Percentiles rank a stretch among this genome's conserved stretches.
Evolutionary conservation across 2,329 filamentous ascomycete species (phyloP).

Genomic region (Neoscytalidium dimidiatum): DNA sequence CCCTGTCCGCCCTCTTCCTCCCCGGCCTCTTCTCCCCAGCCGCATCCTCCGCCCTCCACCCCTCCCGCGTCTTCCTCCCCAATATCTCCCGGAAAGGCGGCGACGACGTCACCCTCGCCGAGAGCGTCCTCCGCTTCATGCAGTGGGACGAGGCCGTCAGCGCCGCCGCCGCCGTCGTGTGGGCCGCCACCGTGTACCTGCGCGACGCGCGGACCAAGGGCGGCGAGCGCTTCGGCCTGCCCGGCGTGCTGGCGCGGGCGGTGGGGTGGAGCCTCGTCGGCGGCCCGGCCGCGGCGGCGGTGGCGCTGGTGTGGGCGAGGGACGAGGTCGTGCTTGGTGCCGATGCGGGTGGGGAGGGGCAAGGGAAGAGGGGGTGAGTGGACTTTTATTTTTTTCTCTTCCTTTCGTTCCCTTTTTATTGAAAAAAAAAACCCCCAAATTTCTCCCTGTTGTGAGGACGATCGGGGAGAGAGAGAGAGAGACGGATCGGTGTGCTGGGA

Average conservation of each 20-base stretch:
- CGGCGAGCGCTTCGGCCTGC: background rate
- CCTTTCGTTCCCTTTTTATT: background rate
- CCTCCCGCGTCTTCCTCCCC: constrained; percentile 1
- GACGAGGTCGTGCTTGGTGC: background rate
- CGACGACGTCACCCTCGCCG: background rate
- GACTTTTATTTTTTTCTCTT: background rate
- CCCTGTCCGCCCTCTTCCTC: background rate
- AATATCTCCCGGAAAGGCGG: background rate
- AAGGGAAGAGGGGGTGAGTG: background rate
- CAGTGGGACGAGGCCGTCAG: constrained; percentile 18
- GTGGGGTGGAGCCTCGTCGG: constrained; percentile 8
- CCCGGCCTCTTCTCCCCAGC: background rate
- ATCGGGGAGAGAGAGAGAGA: no score
- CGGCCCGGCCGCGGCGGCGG: constrained; percentile 12
- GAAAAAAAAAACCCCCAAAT: no score
- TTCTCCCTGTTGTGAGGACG: no score
- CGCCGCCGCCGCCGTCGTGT: background rate
- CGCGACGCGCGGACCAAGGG: background rate
- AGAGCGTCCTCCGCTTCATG: constrained; percentile 5
- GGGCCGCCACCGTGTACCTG: background rate
- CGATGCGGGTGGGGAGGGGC: background rate
- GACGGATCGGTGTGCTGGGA: no score
- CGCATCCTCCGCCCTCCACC: background rate
- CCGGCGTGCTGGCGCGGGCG: background rate
- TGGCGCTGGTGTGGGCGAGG: constrained; percentile 12